Evolutionary conservation across 1,284 basidiomycete species (phyloP), one percentile per base, ranked within the genome.

Genomic region (Ganoderma multipileum): DNA sequence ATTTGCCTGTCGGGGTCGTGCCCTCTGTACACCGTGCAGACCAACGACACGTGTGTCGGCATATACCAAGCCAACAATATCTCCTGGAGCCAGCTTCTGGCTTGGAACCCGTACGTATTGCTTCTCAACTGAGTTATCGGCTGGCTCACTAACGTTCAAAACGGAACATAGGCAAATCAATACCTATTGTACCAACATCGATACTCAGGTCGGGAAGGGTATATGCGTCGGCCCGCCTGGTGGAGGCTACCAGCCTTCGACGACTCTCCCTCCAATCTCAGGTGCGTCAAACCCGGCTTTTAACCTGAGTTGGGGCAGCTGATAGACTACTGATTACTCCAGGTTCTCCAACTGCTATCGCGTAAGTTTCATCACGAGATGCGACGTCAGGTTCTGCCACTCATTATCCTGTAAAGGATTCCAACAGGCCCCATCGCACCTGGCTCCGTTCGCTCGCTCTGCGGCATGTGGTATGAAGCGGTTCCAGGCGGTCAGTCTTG

Each of bases 191-290:
- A 47, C 44, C 9, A 47, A 68, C 38, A 30, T 68, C 47, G 50
- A 38, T n/a, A 52, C 58, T 1, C 62, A 68, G 28, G 59, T 65
- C 12, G 67, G 67, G 3, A 65, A 65, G 38, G 41, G 30, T 8
- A 68, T 68, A 18, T 68, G 67, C 47, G 26, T 68, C 64, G 52
- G 67, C 4, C 55, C 67, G 14, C 67, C 67, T 7, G 67, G 67
- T 6, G 67, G 67, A 18, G 54, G 55, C 2, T 68, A 68, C 47
- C 26, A 50, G 12, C 47, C 61, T 39, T 58, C 67, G 33, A 55
- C 63, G 11, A 64, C 67, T 18, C 26, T 68, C 3, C 30, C 63
- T 23, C 44, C 44, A 9, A 1, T 47, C 9, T 47, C 44, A 23
- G 44, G 44, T 47, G 20, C n/a, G 44, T n/a, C n/a, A 47, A 47